phyloP scores from a whole-genome alignment of 2,329 filamentous ascomycete genomes.

The Neofusicoccum kwambonambiense region DNA sequence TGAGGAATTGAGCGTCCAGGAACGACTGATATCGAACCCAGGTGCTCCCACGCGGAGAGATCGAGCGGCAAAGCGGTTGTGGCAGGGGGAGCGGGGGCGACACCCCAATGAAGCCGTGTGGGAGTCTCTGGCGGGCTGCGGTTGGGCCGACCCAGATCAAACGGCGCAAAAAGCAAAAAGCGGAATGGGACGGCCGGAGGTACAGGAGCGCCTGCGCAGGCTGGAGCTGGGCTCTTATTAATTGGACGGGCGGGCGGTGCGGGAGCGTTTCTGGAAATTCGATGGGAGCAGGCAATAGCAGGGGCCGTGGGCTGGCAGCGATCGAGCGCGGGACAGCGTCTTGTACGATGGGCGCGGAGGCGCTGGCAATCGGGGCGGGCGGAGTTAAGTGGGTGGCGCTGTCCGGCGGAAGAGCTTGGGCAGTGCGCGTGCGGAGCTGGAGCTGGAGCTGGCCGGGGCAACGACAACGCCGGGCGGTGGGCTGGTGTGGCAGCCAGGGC shows the following conservation, averaged over 20 bases:
- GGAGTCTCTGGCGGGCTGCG: not conserved
- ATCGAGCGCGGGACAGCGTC: constrained; percentile 10
- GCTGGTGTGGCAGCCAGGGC: not conserved
- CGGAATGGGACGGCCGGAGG: not conserved
- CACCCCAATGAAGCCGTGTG: constrained; percentile 1
- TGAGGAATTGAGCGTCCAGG: constrained; percentile 12
- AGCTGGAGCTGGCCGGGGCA: not conserved
- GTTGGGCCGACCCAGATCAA: constrained; percentile 10
- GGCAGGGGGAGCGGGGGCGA: constrained; percentile 9
- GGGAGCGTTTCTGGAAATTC: not conserved
- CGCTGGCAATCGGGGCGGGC: constrained; percentile 11
- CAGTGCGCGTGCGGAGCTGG: not conserved
- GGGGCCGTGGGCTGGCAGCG: not conserved
- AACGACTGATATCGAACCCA: constrained; percentile 20
- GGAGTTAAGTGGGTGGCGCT: constrained; percentile 16
- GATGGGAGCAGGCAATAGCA: constrained; percentile 8
- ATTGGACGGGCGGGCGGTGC: not conserved
- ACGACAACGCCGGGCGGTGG: not conserved
- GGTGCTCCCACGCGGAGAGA: constrained; percentile 11
- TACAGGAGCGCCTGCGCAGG: not conserved
- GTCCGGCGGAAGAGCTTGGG: not conserved
- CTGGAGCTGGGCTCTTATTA: not conserved
- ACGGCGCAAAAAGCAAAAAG: constrained; percentile 14
- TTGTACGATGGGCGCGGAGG: constrained; percentile 13
- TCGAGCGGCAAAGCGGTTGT: not conserved